Base-by-base conservation (phyloP, 202 grass and related monocot species). In the Alloteropsis angusta region DNA sequence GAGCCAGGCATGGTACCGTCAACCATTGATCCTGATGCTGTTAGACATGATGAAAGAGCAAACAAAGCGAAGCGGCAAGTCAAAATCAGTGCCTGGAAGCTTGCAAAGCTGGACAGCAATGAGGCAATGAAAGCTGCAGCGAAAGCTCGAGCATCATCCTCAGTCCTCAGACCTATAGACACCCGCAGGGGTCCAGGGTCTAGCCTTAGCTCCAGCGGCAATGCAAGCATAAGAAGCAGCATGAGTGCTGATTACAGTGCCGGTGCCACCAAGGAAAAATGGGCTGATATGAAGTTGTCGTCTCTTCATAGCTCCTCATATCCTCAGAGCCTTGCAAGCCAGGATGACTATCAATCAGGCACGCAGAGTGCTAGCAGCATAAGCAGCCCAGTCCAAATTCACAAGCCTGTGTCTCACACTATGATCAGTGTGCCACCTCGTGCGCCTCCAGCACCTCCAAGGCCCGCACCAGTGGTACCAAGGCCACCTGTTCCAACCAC, bases 71-170 rank as follows among this genome's bases (percentile, higher is more conserved):
- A 85, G 73, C 90, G 90, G 59, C 86, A 87, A 41, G 93, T 97
- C 54, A 97, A 93, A 66, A 89, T 93, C 65, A 97, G 93, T 78
- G 82, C 93, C 7, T 93, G 93, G 93, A 97, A 97, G 86, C 93
- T 97, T 52, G 93, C 93, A 34, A 97, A 89, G 59, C 79, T 97
- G n/a, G 86, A 97, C 44, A 80, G 84, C 23, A 87, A 60, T 11
- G 86, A 91, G 76, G 93, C 90, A 3, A 87, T 89, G 68, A 86
- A 64, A 56, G 90, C 93, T 19, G 93, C 88, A 21, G 90, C 90
- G 11, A 91, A 87, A 80, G 93, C 88, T 48, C 84, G 90, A 26
- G 93, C 90, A 71, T 89, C 86, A 9, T 97, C 93, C 8, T 97
- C 93, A 5, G 84, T 97, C 21, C 90, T 97, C 56, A 86, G 90